These are phyloP conservation scores for Nymphaea thermarum DNA, from an alignment of 164 flowering plant genomes.

Conservation along the genomic window DNA sequence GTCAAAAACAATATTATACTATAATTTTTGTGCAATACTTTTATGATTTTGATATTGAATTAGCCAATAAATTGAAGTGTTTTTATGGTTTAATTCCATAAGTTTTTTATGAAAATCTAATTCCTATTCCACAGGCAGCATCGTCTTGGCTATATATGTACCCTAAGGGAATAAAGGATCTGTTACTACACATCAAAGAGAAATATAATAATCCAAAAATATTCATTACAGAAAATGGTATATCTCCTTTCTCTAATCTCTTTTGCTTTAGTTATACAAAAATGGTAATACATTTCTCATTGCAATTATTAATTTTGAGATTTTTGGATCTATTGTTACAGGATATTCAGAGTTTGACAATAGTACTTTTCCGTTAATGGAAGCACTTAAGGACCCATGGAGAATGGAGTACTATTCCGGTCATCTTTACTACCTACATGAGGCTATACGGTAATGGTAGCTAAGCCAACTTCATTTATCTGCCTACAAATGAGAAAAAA, in stretches of 20 bases:
- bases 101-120: too few species aligned
- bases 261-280: background rate
- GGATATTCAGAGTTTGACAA: background rate
- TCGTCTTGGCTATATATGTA: slow-evolving; percentile 13
- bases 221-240: slow-evolving; percentile 21
- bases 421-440: background rate
- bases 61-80: too few species aligned
- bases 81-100: too few species aligned
- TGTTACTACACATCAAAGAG: slow-evolving; percentile 14
- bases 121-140: slow-evolving; percentile 1
- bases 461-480: too few species aligned
- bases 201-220: slow-evolving; percentile 9
- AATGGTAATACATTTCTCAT: background rate
- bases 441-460: background rate
- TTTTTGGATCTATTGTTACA: background rate
- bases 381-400: background rate
- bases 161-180: slow-evolving; percentile 18
- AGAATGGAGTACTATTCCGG: background rate
- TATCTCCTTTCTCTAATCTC: background rate
- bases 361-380: background rate
- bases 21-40: too few species aligned
- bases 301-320: too few species aligned
- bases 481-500: too few species aligned
- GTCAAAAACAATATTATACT: too few species aligned
- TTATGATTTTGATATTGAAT: too few species aligned